Evolutionary conservation across 2,329 filamentous ascomycete genomes (phyloP).

Genomic region (Claviceps capensis): DNA sequence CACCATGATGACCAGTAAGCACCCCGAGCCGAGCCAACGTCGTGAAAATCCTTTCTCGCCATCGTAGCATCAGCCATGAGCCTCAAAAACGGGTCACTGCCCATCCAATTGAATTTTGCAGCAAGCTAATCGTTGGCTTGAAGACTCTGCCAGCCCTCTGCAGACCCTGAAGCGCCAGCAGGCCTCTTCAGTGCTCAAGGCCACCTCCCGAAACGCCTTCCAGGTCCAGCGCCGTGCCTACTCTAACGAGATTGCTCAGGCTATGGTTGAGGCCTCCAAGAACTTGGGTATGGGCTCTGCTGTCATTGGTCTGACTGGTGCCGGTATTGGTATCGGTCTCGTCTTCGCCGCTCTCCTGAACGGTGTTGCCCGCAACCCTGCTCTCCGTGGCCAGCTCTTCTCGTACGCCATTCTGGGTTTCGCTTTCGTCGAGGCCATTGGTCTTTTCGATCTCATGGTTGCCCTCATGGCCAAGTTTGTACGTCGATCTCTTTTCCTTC

Average conservation of each 20-base stretch:
- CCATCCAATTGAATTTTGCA: constrained; percentile 20
- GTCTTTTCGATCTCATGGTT: constrained; percentile 84
- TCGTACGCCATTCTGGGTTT: constrained; percentile 92
- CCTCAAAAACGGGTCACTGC: constrained; percentile 11
- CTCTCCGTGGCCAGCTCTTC: constrained; percentile 90
- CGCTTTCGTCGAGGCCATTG: constrained; percentile 86
- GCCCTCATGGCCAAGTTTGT: constrained; percentile 88
- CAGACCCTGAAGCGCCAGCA: constrained; percentile 66
- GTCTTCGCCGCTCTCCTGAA: constrained; percentile 84
- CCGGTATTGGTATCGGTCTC: constrained; percentile 90
- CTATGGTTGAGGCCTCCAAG: constrained; percentile 82
- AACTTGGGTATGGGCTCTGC: constrained; percentile 82
- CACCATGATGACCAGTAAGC: constrained; percentile 61
- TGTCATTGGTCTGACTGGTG: constrained; percentile 84
- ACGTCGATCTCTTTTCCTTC: constrained; percentile 24
- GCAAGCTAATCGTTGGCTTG: constrained; percentile 17
- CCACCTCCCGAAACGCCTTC: constrained; percentile 52
- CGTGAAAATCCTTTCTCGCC: constrained; percentile 17
- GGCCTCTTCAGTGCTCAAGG: constrained; percentile 51
- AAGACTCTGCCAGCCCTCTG: constrained; percentile 49
- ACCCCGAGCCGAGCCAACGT: background rate
- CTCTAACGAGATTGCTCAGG: constrained; percentile 78
- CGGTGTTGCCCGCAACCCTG: constrained; percentile 86
- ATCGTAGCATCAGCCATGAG: constrained; percentile 6
- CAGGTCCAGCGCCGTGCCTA: constrained; percentile 58